A percentile compares a stretch with the other conserved stretches of the same genome.
These are phyloP conservation scores for Biancaea sappan DNA, from an alignment of 306 rosid genomes.

Conservation along the genomic window DNA sequence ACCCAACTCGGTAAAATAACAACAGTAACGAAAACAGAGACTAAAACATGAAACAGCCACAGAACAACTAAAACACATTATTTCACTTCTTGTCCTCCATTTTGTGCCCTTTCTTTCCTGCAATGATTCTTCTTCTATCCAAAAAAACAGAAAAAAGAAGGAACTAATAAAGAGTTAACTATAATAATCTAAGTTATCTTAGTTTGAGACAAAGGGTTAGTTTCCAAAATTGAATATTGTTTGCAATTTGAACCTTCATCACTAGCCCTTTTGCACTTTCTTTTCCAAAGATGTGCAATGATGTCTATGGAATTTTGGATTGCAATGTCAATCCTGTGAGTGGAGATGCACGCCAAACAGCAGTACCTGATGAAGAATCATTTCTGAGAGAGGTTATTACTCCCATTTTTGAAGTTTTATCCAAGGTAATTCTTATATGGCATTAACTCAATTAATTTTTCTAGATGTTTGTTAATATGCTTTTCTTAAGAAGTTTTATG, in stretches of 20 bases:
- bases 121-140: background rate
- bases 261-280: conserved; percentile 29
- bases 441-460: conserved; percentile 30
- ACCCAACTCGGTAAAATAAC: too few species aligned
- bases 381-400: conserved; percentile 69
- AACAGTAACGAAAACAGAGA: too few species aligned
- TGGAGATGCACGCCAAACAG: conserved; percentile 54
- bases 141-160: background rate
- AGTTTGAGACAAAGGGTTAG: background rate
- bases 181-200: background rate
- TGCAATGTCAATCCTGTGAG: conserved; percentile 58
- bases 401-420: conserved; percentile 74
- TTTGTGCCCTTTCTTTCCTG: background rate
- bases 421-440: conserved; percentile 53
- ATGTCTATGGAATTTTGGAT: conserved; percentile 59
- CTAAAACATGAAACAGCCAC: too few species aligned
- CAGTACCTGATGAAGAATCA: conserved; percentile 62
- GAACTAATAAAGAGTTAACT: background rate
- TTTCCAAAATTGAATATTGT: background rate
- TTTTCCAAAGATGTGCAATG: conserved; percentile 70
- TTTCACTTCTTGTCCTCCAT: background rate
- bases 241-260: background rate
- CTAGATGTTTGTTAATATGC: conserved; percentile 27
- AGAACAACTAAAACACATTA: too few species aligned
- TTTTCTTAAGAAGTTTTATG: conserved; percentile 37